phyloP scores from a whole-genome alignment of 176 grass and related monocot genomes.

The Cenchrus americanus region DNA sequence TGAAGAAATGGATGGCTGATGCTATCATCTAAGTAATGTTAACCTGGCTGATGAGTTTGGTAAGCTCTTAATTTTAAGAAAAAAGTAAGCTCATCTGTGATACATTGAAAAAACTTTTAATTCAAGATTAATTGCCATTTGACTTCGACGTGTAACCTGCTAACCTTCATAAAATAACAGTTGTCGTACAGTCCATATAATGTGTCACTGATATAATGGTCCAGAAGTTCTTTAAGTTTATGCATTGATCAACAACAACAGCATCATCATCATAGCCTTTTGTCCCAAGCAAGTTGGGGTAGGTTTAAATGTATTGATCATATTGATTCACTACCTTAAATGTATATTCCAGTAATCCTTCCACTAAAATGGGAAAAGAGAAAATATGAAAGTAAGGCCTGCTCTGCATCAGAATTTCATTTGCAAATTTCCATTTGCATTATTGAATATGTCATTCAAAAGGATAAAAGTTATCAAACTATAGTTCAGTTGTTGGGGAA shows the following conservation, averaged over 20 bases:
- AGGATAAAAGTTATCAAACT: slow-evolving; percentile 22
- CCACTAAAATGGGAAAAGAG: slow-evolving; percentile 8
- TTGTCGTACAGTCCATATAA: slow-evolving; percentile 10
- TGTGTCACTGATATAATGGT: neutral
- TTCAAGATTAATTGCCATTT: neutral
- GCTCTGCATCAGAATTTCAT: neutral
- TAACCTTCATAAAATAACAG: neutral
- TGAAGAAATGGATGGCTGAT: neutral
- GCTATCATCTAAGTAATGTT: neutral
- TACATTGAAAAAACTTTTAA: neutral
- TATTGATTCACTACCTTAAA: slow-evolving; percentile 16
- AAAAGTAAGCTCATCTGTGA: neutral
- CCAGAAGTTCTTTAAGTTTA: neutral
- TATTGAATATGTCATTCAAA: slow-evolving; percentile 26
- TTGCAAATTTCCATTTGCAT: slow-evolving; percentile 18
- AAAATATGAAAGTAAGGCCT: slow-evolving; percentile 10
- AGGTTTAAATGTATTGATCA: neutral
- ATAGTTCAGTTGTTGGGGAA: neutral
- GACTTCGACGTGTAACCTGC: neutral
- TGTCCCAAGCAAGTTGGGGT: no score
- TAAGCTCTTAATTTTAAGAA: slow-evolving; percentile 2
- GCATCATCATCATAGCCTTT: no score
- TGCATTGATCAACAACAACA: no score
- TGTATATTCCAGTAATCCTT: slow-evolving; percentile 14
- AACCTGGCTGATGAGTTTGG: slow-evolving; percentile 10